A percentile compares a stretch with the other conserved stretches of the same genome.
Conservation (phyloP, 164 flowering plant genomes). For the Magnolia officinalis region DNA sequence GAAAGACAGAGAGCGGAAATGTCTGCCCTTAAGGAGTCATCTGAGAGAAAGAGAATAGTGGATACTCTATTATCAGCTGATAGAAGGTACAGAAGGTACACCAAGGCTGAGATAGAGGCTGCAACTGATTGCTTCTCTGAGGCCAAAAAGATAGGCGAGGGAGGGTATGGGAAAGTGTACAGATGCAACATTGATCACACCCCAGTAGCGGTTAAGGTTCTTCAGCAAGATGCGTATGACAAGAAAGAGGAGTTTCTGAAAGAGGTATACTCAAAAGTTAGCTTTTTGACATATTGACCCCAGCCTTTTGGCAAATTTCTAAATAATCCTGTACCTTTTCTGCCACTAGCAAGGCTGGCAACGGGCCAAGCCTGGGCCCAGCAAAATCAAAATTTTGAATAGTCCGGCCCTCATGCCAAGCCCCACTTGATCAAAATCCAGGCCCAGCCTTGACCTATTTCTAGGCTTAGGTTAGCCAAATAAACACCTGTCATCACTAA, state of each 20-base stretch:
- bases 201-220: conserved; percentile 84
- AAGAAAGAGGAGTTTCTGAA: conserved; percentile 72
- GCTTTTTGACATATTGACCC: neutral
- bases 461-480: no score
- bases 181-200: conserved; percentile 72
- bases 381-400: no score
- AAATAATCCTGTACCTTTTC: no score
- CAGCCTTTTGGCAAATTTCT: no score
- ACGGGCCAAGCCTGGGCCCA: no score
- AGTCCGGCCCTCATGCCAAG: no score
- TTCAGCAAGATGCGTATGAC: conserved; percentile 44
- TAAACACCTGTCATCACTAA: no score
- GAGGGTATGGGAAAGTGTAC: conserved; percentile 84
- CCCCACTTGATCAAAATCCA: no score
- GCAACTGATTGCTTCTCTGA: conserved; percentile 71
- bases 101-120: conserved; percentile 51
- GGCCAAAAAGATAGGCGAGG: conserved; percentile 68
- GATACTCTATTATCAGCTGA: conserved; percentile 53
- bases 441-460: no score
- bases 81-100: conserved; percentile 64
- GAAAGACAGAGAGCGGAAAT: conserved; percentile 67
- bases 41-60: conserved; percentile 53
- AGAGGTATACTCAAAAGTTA: conserved; percentile 49
- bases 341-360: no score
- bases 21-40: conserved; percentile 47